Base-by-base conservation (phyloP, 495 filamentous ascomycete genomes). In the Lophiotrema nucula region DNA sequence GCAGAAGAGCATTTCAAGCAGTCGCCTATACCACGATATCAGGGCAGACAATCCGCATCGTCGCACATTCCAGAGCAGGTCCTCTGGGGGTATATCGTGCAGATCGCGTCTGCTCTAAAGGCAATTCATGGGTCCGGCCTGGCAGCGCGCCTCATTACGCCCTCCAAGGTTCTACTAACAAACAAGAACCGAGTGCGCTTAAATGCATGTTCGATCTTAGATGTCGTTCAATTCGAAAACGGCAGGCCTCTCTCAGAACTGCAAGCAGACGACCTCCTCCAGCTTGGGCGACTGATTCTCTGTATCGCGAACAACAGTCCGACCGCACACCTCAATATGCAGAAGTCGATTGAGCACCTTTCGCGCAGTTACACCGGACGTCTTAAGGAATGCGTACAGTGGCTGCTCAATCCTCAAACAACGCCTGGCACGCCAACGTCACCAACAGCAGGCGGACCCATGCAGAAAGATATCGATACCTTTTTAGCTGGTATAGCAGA, bases 41-140 rank as follows among this genome's bases (percentile, higher is more conserved):
- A 74, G 41, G 73, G 79, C 39, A 55, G 72, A 72, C 56, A 74
- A 65, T 47, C 71, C 69, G 41, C 70, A 2, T 56, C 59, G 59
- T 60, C 74, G 26, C 75, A 80, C 28, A 77, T 95, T 16, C 79
- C 86, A 0, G 95, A 97, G 71, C 82, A 85, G 61, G 75, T 88
- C 19, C 71, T 98, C 2, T 98, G 95, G 95, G 81, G 84, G 54
- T 98, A 97, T 68, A 82, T 97, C 47, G 87, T 91, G 26, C 93
- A 98, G 73, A 87, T 97, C 53, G 84, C 88, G n/a, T 90, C 85
- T 57, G 92, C 87, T 4, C 77, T 98, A 35, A 93, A 89, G 70
- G 79, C 85, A 2, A 92, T 97, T 42, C 93, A 98, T 69, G 77
- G 79, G 24, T 81, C 78, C 38, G 86, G 88, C 4, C 80, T 97